Percentiles rank a stretch among this genome's conserved stretches.
Evolutionary conservation across 2,329 filamentous ascomycete genomes (phyloP).

Genomic region (Ramichloridium luteum): DNA sequence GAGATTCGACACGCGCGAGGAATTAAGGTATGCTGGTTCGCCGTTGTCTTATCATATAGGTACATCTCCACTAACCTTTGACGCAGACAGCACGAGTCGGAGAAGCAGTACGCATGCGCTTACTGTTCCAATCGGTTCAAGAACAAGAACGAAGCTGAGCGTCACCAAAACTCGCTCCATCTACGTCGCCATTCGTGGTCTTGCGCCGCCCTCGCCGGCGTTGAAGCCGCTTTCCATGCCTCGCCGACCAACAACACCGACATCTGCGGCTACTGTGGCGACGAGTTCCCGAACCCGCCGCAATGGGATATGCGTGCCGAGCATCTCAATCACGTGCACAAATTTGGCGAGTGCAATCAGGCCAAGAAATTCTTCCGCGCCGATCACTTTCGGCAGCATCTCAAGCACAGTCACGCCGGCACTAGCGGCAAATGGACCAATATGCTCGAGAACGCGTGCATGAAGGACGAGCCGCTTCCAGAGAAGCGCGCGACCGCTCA

Average conservation of each 20-base stretch:
- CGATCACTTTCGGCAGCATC: slow-evolving; percentile 93
- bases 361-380: slow-evolving; percentile 96
- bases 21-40: slow-evolving; percentile 58
- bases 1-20: slow-evolving; percentile 76
- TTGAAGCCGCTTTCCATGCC: slow-evolving; percentile 74
- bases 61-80: slow-evolving; percentile 1
- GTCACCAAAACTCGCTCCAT: slow-evolving; percentile 91
- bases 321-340: slow-evolving; percentile 83
- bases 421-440: slow-evolving; percentile 99
- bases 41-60: neutral
- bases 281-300: slow-evolving; percentile 76
- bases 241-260: slow-evolving; percentile 57
- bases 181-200: slow-evolving; percentile 92
- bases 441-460: slow-evolving; percentile 90
- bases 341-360: slow-evolving; percentile 96
- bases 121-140: slow-evolving; percentile 96
- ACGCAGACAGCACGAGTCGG: slow-evolving; percentile 71
- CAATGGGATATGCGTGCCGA: slow-evolving; percentile 81
- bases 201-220: slow-evolving; percentile 66
- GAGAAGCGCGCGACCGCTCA: slow-evolving; percentile 20
- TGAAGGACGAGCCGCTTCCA: slow-evolving; percentile 70
- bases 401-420: slow-evolving; percentile 94
- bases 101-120: slow-evolving; percentile 90
- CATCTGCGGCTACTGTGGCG: slow-evolving; percentile 87
- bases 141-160: slow-evolving; percentile 96